Base-by-base conservation (phyloP, 1,284 basidiomycete genomes). In the Ganoderma lucidum region DNA sequence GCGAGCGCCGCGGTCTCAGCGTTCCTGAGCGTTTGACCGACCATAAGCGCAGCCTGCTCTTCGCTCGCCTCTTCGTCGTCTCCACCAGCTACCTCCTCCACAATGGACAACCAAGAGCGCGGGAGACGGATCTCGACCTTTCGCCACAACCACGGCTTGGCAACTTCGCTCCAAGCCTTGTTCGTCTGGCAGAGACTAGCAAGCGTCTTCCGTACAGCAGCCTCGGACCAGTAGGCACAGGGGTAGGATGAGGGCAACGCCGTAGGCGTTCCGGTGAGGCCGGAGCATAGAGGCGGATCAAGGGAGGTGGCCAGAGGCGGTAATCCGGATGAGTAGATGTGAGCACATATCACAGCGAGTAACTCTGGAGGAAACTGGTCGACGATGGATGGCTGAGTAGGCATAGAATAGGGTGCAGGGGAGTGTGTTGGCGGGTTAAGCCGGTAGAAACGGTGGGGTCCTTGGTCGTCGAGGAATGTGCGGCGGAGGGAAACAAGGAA, bases 111-210 rank as follows among this genome's bases (percentile, higher is more conserved):
- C 92, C 93, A 95, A 74, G 86, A 90, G 23, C 89, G 86, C 6
- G 93, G 93, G 14, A 94, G 85, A 14, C 93, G 88, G 56, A 95
- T 90, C 79, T 95, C 93, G 73, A 95, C 81, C 80, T 89, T 90
- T 68, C 86, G 87, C 93, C 93, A 95, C 3, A 95, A 81, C 90
- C 90, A 94, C 0, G 93, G 93, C 74, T 90, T 92, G 14, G 93
- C 92, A 0, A 92, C 93, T 62, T 88, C 87, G 75, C 88, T 87
- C 91, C 92, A 95, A 2, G 88, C 84, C 73, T 84, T 90, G 75
- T 89, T 93, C 53, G 93, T 91, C 67, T 92, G 85, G 75, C 90
- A 93, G 60, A 94, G 88, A 72, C 79, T 90, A 14, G 86, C 83
- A 44, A 95, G 83, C 0, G 93, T 90, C 67, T 80, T 83, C 32